Conservation (phyloP, 2,329 filamentous ascomycete species). For the Dactylellina haptotyla region DNA sequence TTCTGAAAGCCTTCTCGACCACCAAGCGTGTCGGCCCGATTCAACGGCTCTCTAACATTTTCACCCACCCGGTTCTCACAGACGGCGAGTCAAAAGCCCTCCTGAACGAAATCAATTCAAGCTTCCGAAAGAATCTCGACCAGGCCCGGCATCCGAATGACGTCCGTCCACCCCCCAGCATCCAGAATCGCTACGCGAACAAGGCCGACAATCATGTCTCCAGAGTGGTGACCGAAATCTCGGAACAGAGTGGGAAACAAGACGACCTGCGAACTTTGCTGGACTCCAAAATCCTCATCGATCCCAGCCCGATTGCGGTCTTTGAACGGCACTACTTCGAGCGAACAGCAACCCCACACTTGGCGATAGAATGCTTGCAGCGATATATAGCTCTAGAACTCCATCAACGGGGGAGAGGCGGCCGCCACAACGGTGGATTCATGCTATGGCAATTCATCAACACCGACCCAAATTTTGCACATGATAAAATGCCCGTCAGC, state of each 20-base stretch:
- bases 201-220: constrained; percentile 42
- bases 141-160: constrained; percentile 29
- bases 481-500: not conserved
- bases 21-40: not conserved
- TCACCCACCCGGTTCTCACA: constrained; percentile 43
- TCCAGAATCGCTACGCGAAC: constrained; percentile 26
- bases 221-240: constrained; percentile 10
- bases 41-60: constrained; percentile 7
- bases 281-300: not conserved
- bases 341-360: not conserved
- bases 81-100: constrained; percentile 35
- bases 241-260: constrained; percentile 1
- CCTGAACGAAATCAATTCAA: constrained; percentile 33
- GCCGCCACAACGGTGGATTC: not conserved
- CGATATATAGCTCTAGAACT: not conserved
- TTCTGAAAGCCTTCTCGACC: constrained; percentile 19
- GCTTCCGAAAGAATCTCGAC: constrained; percentile 29
- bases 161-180: constrained; percentile 21
- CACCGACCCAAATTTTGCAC: not conserved
- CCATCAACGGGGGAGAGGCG: not conserved
- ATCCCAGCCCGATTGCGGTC: not conserved
- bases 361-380: constrained; percentile 10
- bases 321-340: constrained; percentile 14
- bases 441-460: not conserved
- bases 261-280: constrained; percentile 17